Base-by-base conservation (phyloP, 1,139 yeast genomes). In the Suhomyces guaymorum region DNA sequence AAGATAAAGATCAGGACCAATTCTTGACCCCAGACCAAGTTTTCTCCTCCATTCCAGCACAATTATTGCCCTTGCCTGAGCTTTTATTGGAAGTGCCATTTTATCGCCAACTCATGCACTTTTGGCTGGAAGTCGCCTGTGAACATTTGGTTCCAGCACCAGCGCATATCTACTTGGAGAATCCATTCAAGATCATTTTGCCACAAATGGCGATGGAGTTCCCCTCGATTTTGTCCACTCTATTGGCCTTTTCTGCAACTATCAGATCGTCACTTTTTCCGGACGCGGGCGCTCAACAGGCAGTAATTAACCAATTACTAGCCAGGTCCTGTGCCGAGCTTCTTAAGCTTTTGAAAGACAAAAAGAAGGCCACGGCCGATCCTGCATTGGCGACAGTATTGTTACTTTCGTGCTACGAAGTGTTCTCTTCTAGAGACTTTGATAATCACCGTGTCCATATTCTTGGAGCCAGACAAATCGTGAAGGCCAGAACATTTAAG, bases 141-240 rank as follows among this genome's bases (percentile, higher is more conserved):
- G 70, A 70, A 28, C 65, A 74, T 26, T 61, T 84, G 23, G 88
- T 82, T 5, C 92, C 94, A 0, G 82, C 87, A 0, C 88, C 89
- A 5, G 65, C 75, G 2, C 57, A 64, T 12, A 51, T 73, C 4
- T 80, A 81, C 50, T 66, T 60, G 15, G 79, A 76, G 15, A 85
- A 84, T 48, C 95, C 95, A 0, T 83, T 84, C 58, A 73, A 73
- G 41, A 71, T 73, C 6, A 59, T 82, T 4, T 56, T 85, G 12
- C 92, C 94, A 0, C 77, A 75, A 44, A 71, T 85, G 75, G 90
- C 94, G 0, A 66, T 82, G 70, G 66, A 71, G 13, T 68, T 73
- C 35, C 75, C 80, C 4, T 75, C 85, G 0, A 58, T 85, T 9
- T 59, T 83, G 44, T 72, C 85, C 2, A 63, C 84, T 1, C 52